Evolutionary conservation across 805 yeast genomes (phyloP), one percentile per base, ranked within the genome.

Genomic region (Wickerhamiella kazuoi): DNA sequence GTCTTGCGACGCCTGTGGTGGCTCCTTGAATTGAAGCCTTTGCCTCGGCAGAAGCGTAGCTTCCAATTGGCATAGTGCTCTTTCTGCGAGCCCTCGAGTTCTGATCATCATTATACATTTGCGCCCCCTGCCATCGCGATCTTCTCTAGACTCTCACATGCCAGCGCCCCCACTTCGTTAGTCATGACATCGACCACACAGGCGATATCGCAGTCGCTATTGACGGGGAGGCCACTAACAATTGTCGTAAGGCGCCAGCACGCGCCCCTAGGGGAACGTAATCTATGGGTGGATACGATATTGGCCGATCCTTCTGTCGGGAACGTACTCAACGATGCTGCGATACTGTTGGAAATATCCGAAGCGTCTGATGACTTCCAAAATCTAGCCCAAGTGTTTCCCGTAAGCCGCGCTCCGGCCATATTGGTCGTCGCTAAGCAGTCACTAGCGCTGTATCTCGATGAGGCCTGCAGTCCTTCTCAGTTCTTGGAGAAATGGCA

Each of bases 361-460:
- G 37, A 31, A 2, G 37, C 28, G n/a, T 40, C 44, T 34, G 44
- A 42, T 26, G 42, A 46, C 32, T 44, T 28, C 37, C 42, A 17
- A 37, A 45, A 18, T 23, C 43, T 39, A 34, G 40, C 35, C 19
- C 46, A 39, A 23, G 45, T 39, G 16, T 16, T 29, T 9, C 38
- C 21, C 36, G 16, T 33, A 36, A 14, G 19, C 39, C 30, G 17
- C 17, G 14, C n/a, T 21, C 23, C 30, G 23, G 16, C 30, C 3
- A 17, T 40, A 8, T 15, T 36, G 24, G 37, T 30, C 4, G 14
- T 28, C 38, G 18, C 32, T 30, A 13, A 21, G n/a, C 33, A 40
- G 43, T n/a, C 37, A 35, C 29, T 35, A 30, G 28, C 20, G 19
- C 26, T 33, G 14, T 48, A 51, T 3, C 13, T 35, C 17, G 19